Evolutionary conservation across 495 filamentous ascomycete genomes (phyloP).

Genomic region (Penicillium waksmanii): DNA sequence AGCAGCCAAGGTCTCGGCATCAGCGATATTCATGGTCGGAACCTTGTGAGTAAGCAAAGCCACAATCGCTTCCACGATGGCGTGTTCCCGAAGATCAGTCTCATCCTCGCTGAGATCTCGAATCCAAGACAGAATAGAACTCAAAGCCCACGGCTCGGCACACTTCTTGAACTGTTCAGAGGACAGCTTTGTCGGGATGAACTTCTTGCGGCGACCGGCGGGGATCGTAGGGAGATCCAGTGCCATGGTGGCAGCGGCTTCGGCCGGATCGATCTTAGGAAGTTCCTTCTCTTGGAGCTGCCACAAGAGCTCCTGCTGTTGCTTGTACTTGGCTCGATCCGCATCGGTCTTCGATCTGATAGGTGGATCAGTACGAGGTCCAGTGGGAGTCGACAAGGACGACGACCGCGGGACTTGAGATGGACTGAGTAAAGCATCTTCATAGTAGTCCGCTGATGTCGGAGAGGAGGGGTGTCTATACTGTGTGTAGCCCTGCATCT

Average conservation of each 20-base stretch:
- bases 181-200: constrained; percentile 85
- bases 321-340: constrained; percentile 63
- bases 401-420: constrained; percentile 79
- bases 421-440: constrained; percentile 46
- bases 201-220: constrained; percentile 71
- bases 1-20: constrained; percentile 85
- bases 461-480: constrained; percentile 49
- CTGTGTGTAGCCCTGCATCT: constrained; percentile 38
- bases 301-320: constrained; percentile 58
- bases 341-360: constrained; percentile 95
- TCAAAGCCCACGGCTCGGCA: constrained; percentile 89
- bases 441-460: constrained; percentile 51
- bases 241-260: constrained; percentile 53
- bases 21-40: constrained; percentile 97
- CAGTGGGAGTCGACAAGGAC: constrained; percentile 77
- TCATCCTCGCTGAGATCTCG: constrained; percentile 85
- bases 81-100: constrained; percentile 77
- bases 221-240: constrained; percentile 75
- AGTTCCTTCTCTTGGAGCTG: constrained; percentile 51
- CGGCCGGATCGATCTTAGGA: constrained; percentile 41
- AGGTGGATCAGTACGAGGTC: constrained; percentile 78
- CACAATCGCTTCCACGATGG: constrained; percentile 83
- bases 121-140: constrained; percentile 84
- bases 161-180: constrained; percentile 85
- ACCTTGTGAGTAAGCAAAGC: constrained; percentile 94